These are phyloP conservation scores for Fragilariopsis cylindrus DNA, from an alignment of 108 stramenopile genomes.

Conservation along the genomic window DNA sequence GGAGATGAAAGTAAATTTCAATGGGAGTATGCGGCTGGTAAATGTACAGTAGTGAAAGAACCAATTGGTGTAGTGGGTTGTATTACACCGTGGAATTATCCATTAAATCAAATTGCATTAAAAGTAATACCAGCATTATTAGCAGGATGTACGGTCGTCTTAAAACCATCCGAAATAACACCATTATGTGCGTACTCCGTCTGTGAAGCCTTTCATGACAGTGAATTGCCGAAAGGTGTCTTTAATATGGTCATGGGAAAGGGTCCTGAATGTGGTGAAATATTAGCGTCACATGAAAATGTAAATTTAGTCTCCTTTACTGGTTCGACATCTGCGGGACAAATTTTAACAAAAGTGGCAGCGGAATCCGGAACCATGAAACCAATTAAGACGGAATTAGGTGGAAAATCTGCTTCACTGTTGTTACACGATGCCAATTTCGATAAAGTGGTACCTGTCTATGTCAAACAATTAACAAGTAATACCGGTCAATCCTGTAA, in stretches of 20 bases:
- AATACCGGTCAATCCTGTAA: conserved; percentile 78
- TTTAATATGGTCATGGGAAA: conserved; percentile 77
- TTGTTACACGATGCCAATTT: conserved; percentile 54
- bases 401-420: conserved; percentile 85
- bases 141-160: conserved; percentile 80
- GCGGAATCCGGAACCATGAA: conserved; percentile 29
- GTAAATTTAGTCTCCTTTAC: conserved; percentile 73
- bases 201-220: conserved; percentile 53
- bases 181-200: conserved; percentile 61
- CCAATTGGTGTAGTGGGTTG: conserved; percentile 77
- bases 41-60: conserved; percentile 56
- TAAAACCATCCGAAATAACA: conserved; percentile 79
- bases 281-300: conserved; percentile 1
- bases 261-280: conserved; percentile 7
- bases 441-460: conserved; percentile 52
- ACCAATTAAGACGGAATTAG: conserved; percentile 76
- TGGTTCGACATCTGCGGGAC: conserved; percentile 58
- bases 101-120: conserved; percentile 74
- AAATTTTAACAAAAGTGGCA: conserved; percentile 45
- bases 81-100: conserved; percentile 90
- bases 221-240: conserved; percentile 81
- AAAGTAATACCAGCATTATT: conserved; percentile 84
- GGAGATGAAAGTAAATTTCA: not conserved
- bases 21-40: conserved; percentile 17
- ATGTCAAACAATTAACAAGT: conserved; percentile 45